Base-by-base conservation (phyloP, 345 rosid species). In the Rhodamnia argentea region DNA sequence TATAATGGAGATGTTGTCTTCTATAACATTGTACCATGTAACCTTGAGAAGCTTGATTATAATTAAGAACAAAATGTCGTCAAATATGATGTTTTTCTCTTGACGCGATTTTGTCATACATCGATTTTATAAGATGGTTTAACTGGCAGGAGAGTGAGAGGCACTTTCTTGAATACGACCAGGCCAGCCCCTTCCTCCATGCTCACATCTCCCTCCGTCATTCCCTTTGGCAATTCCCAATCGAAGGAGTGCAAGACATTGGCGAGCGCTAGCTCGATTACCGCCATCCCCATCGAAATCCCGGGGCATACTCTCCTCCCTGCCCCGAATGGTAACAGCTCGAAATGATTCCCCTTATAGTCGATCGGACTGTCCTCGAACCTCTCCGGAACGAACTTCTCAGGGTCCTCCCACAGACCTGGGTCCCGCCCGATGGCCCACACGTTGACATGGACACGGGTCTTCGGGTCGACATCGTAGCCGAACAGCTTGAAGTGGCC, bases 311-410 rank as follows among this genome's bases (percentile, higher is more conserved):
- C 87, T 83, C 92, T 90, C 53, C 92, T 64, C 1, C 93, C 93
- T 7, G 84, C 87, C 40, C 93, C 91, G 54, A 91, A 90, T 7
- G 95, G 89, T 52, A 93, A 84, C 22, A 88, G 86, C 88, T 90
- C 92, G 26, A 92, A 92, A 27, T 87, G 11, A 11, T 89, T 87
- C 58, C 94, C 93, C 76, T 87, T 92, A 8, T 75, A 89, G 75
- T 93, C 94, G 58, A 88, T 56, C 7, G 84, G 27, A 37, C 37
- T 88, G 59, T 88, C 93, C 4, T 6, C 22, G 57, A 92, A 93
- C 62, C 94, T 91, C 74, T 92, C 93, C 1, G 94, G 95, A 5
- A 23, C 50, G 88, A 91, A 93, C 83, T 91, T 89, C 76, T 91
- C 88, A 10, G 94, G 92, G 29, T 92, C 78, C 40, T 87, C 87